Conservation (phyloP, 2,329 filamentous ascomycete genomes). For the Rhynchosporium graminicola region DNA sequence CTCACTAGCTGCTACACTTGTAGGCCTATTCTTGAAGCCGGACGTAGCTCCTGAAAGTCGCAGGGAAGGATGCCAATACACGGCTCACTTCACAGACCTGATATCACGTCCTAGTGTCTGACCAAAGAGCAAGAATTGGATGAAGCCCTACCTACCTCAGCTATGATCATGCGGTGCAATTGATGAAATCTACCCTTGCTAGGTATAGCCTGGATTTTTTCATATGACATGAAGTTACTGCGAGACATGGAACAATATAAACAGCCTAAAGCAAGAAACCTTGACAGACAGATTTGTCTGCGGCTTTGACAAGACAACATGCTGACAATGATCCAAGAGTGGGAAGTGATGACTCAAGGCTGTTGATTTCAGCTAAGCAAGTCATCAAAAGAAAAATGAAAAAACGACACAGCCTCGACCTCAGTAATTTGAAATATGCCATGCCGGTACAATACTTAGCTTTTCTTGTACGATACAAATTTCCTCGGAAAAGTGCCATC, state of each 20-base stretch:
- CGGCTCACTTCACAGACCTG: not conserved
- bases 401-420: constrained; percentile 7
- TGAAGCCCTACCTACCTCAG: too few species aligned
- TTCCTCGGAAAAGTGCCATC: not conserved
- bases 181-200: too few species aligned
- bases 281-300: too few species aligned
- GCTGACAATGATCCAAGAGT: not conserved
- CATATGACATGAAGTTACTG: too few species aligned
- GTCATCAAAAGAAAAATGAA: constrained; percentile 9
- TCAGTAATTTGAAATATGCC: not conserved
- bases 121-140: too few species aligned
- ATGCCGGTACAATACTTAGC: not conserved
- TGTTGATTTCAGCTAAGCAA: not conserved
- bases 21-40: not conserved
- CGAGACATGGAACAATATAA: too few species aligned
- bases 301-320: too few species aligned
- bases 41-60: not conserved
- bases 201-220: too few species aligned
- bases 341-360: not conserved
- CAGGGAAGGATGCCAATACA: not conserved
- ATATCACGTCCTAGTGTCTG: not conserved
- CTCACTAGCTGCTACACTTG: too few species aligned
- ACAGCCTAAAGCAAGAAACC: too few species aligned
- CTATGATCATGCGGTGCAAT: too few species aligned
- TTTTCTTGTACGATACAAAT: not conserved